phyloP scores from a whole-genome alignment of 352 stramenopile species.

The Pythium volutum region DNA sequence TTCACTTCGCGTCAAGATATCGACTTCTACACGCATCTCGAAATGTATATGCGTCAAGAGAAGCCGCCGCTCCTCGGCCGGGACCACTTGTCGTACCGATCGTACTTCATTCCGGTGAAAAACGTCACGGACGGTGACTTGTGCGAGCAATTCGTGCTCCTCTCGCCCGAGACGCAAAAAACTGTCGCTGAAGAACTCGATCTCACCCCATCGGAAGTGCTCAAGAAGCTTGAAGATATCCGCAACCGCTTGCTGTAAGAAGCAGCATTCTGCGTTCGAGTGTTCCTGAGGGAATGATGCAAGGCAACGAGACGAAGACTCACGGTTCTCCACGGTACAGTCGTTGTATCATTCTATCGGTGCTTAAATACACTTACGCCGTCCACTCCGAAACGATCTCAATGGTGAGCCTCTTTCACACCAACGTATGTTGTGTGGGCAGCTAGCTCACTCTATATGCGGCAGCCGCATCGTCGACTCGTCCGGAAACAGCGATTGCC shows the following conservation, averaged over 20 bases:
- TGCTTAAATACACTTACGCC: conserved; percentile 14
- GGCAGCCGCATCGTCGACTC: conserved; percentile 47
- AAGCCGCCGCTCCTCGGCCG: conserved; percentile 91
- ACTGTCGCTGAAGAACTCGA: conserved; percentile 96
- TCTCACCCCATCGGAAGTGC: conserved; percentile 94
- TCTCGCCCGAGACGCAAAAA: conserved; percentile 94
- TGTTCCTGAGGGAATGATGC: background rate
- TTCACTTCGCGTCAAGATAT: conserved; percentile 97
- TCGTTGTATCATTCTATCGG: conserved; percentile 7
- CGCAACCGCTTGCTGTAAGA: conserved; percentile 94
- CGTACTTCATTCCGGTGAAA: conserved; percentile 98
- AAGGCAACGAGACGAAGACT: background rate
- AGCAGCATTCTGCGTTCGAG: no score
- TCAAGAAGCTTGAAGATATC: conserved; percentile 99
- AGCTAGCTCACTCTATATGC: conserved; percentile 6
- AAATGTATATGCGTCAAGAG: conserved; percentile 95
- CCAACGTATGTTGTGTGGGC: background rate
- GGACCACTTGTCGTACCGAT: conserved; percentile 97
- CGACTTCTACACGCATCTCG: conserved; percentile 98
- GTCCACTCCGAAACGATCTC: background rate
- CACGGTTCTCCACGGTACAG: background rate
- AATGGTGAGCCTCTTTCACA: background rate
- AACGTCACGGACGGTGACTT: conserved; percentile 98
- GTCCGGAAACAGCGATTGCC: conserved; percentile 54
- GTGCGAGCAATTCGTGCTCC: conserved; percentile 94